Conservation (phyloP, 305 asterid species). For the Fraxinus velutina region DNA sequence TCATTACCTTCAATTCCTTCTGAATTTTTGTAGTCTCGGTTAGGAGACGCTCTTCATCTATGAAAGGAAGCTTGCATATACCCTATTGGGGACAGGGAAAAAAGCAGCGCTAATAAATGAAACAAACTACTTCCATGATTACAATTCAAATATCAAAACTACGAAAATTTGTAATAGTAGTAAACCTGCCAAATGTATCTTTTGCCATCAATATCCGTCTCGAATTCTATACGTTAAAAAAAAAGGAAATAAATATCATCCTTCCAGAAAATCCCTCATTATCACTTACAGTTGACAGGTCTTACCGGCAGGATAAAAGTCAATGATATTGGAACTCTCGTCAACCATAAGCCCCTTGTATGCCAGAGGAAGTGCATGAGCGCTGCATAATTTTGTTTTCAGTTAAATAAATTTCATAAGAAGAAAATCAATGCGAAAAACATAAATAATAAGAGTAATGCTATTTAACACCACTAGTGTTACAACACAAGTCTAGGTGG, state of each 20-base stretch:
- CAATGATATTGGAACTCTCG: constrained; percentile 29
- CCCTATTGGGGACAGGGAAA: constrained; percentile 25
- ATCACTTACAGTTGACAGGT: neutral
- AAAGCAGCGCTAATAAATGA: neutral
- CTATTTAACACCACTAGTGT: neutral
- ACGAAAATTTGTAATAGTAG: neutral
- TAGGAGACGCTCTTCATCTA: constrained; percentile 49
- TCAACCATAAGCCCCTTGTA: constrained; percentile 44
- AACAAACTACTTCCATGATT: neutral
- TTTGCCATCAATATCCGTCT: constrained; percentile 46
- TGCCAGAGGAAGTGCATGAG: constrained; percentile 42
- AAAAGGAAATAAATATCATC: neutral
- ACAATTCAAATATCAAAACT: neutral
- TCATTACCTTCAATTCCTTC: constrained; percentile 35
- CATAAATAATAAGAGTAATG: neutral
- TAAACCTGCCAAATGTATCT: constrained; percentile 50
- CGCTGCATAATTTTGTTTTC: constrained; percentile 27
- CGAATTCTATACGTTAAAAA: constrained; percentile 31
- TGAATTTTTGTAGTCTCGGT: constrained; percentile 38
- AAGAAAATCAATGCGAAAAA: neutral
- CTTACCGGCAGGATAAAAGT: constrained; percentile 48
- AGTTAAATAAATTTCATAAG: neutral
- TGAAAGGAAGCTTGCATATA: constrained; percentile 43
- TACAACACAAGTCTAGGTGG: neutral
- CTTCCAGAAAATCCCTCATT: neutral